phyloP scores from a whole-genome alignment of 768 basidiomycete genomes.

The Trametes coccinea region DNA sequence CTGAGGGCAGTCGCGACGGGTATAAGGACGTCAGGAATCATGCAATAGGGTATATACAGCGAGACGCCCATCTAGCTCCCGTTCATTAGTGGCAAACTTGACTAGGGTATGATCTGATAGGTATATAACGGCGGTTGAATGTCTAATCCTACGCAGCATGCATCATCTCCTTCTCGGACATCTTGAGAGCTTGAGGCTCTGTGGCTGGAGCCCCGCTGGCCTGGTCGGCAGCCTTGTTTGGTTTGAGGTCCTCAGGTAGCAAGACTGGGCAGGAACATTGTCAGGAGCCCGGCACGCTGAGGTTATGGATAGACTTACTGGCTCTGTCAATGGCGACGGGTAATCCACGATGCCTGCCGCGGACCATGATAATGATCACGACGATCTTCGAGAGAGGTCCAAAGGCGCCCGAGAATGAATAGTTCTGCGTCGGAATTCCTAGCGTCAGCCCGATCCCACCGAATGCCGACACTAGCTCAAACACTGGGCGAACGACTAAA shows the following conservation, averaged over 20 bases:
- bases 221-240: not conserved
- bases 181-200: not conserved
- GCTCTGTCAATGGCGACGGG: conserved; percentile 70
- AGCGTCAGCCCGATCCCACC: conserved; percentile 71
- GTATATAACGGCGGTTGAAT: not conserved
- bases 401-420: conserved; percentile 63
- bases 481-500: conserved; percentile 33
- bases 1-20: too few species aligned
- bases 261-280: conserved; percentile 8
- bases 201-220: not conserved
- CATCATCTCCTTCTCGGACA: conserved; percentile 4
- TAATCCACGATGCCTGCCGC: conserved; percentile 71
- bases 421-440: conserved; percentile 61
- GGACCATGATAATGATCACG: conserved; percentile 73
- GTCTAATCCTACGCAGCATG: not conserved
- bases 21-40: too few species aligned
- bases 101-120: not conserved
- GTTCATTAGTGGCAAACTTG: not conserved
- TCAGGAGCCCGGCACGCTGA: not conserved
- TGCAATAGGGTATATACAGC: too few species aligned
- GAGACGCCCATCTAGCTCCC: too few species aligned
- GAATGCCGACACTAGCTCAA: conserved; percentile 69
- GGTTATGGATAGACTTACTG: conserved; percentile 36
- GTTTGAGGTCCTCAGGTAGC: conserved; percentile 22
- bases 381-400: conserved; percentile 70